These are phyloP conservation scores for Whalleya microplaca DNA, from an alignment of 2,329 filamentous ascomycete species.

Conservation along the genomic window DNA sequence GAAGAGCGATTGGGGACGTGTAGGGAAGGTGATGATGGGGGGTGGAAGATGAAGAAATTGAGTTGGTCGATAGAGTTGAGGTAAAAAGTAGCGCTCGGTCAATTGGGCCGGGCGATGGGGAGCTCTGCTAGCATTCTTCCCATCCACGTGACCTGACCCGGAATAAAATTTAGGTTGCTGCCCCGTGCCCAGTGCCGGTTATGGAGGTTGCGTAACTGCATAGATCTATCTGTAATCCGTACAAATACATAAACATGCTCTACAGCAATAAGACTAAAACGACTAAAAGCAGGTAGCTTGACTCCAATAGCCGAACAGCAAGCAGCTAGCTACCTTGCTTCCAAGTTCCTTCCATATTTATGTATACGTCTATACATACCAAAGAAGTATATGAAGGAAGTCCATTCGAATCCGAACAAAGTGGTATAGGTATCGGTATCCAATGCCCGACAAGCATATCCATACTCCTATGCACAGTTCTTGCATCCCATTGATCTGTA, in stretches of 20 bases:
- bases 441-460: slow-evolving; percentile 9
- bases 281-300: not conserved
- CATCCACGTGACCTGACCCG: slow-evolving; percentile 20
- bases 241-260: not conserved
- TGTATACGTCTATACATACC: not conserved
- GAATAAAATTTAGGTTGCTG: not conserved
- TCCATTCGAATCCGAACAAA: not conserved
- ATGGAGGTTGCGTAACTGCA: not conserved
- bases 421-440: too few relatives aligned
- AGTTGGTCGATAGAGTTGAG: slow-evolving; percentile 21
- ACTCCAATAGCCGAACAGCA: not conserved
- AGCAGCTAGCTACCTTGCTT: too few relatives aligned
- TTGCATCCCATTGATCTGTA: slow-evolving; percentile 15
- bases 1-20: slow-evolving; percentile 65
- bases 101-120: slow-evolving; percentile 20
- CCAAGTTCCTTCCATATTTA: not conserved
- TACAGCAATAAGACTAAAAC: not conserved
- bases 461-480: slow-evolving; percentile 16
- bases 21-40: slow-evolving; percentile 53
- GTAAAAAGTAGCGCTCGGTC: slow-evolving; percentile 28
- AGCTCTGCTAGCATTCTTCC: slow-evolving; percentile 16
- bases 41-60: slow-evolving; percentile 37
- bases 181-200: not conserved
- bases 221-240: too few relatives aligned
- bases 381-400: not conserved